Conservation (phyloP, 108 stramenopile species). For the Craspedostauros australis region DNA sequence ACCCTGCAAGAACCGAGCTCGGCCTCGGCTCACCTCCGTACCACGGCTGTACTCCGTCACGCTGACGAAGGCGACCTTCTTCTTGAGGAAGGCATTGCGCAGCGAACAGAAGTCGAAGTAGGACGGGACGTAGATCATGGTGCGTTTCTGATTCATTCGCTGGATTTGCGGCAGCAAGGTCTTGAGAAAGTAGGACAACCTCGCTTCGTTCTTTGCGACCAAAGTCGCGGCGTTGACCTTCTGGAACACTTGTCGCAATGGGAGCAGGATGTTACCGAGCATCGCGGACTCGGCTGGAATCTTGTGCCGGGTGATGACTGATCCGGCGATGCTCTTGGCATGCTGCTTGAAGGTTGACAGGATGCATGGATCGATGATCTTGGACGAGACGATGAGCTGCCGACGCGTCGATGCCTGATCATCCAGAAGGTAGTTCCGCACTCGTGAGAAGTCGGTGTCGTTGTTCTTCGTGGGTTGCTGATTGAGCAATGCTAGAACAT, state of each 20-base stretch:
- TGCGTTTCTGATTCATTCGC: constrained; percentile 76
- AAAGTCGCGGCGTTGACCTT: constrained; percentile 53
- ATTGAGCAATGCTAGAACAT: constrained; percentile 64
- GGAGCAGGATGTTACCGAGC: constrained; percentile 62
- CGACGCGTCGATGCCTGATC: constrained; percentile 76
- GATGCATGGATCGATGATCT: constrained; percentile 68
- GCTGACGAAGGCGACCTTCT: constrained; percentile 62
- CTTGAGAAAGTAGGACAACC: constrained; percentile 80
- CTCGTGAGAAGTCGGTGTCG: constrained; percentile 90
- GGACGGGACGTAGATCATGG: constrained; percentile 85
- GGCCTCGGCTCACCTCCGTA: constrained; percentile 80
- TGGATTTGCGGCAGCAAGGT: constrained; percentile 70
- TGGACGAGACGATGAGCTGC: constrained; percentile 73
- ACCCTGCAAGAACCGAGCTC: constrained; percentile 90
- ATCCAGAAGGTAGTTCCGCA: constrained; percentile 82
- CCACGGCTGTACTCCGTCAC: constrained; percentile 86
- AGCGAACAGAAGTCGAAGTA: constrained; percentile 92
- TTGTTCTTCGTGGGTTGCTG: constrained; percentile 69
- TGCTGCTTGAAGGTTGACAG: constrained; percentile 68
- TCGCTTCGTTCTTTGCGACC: constrained; percentile 57
- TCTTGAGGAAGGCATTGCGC: constrained; percentile 79
- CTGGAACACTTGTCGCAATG: constrained; percentile 89
- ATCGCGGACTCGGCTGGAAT: constrained; percentile 46
- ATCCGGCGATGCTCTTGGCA: constrained; percentile 63
- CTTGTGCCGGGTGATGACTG: constrained; percentile 49